Percentiles rank a stretch among this genome's conserved stretches.
These are phyloP conservation scores for Colletotrichum orbiculare DNA, from an alignment of 2,329 filamentous ascomycete genomes.

Conservation along the genomic window DNA sequence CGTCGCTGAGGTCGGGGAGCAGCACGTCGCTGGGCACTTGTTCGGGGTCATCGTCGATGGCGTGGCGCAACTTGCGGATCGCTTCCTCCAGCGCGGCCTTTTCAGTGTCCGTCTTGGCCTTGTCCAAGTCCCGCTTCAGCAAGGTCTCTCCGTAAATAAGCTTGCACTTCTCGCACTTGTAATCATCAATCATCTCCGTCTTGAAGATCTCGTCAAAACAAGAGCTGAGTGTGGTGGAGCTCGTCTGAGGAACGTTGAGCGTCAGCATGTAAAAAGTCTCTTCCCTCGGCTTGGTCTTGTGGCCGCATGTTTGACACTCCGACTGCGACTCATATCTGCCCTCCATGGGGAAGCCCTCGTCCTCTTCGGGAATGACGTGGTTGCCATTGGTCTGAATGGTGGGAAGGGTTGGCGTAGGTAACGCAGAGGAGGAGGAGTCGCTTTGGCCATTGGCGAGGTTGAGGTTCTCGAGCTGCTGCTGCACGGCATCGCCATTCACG, in stretches of 20 bases:
- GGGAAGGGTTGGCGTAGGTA: conserved; percentile 30
- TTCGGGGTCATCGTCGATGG: conserved; percentile 86
- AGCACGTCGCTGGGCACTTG: conserved; percentile 75
- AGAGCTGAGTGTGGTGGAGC: conserved; percentile 81
- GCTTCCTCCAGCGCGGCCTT: conserved; percentile 64
- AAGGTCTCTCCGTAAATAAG: conserved; percentile 80
- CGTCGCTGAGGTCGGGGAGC: conserved; percentile 78
- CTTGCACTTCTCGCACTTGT: conserved; percentile 92
- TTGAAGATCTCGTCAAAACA: conserved; percentile 97
- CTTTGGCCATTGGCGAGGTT: conserved; percentile 34
- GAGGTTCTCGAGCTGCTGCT: conserved; percentile 46
- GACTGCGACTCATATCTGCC: conserved; percentile 94
- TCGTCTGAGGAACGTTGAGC: conserved; percentile 87
- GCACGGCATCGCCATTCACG: conserved; percentile 41
- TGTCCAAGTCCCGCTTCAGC: conserved; percentile 69
- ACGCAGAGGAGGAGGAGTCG: conserved; percentile 30
- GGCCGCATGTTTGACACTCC: conserved; percentile 89
- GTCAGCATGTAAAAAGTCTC: conserved; percentile 94
- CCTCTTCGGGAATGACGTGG: conserved; percentile 30
- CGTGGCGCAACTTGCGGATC: conserved; percentile 67
- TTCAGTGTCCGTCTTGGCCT: conserved; percentile 63
- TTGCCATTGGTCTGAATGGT: conserved; percentile 33
- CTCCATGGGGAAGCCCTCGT: conserved; percentile 84
- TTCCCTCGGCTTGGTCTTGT: conserved; percentile 84
- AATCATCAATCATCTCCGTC: conserved; percentile 95